Base-by-base conservation (phyloP, 345 rosid species). In the Bruguiera parviflora region DNA sequence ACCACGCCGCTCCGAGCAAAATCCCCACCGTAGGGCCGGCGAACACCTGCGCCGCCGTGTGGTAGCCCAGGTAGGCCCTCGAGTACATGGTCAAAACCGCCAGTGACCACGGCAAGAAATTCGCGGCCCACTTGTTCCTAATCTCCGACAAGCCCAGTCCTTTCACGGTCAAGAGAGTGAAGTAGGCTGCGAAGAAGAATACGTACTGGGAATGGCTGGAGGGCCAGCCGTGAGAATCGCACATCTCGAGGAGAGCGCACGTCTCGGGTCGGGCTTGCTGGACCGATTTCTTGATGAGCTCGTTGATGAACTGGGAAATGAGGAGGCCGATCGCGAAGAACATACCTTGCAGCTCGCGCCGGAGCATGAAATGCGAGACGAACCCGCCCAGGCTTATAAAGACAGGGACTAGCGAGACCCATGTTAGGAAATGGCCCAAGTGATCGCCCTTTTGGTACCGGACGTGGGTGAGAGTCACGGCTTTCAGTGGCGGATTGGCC, bases 221-320 rank as follows among this genome's bases (percentile, higher is more conserved):
- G 1, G 99, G 99, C 98, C 96, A 95, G 65, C 99, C 99, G 32
- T 92, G 97, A 24, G 97, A 95, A 72, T 95, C 99, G 72, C 99
- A 95, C 84, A 78, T 88, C 70, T 95, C 99, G 43, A 95, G 91
- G 63, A 90, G 68, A 3, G 75, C 85, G 46, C 99, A 95, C 1
- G 96, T 89, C 66, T 78, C 90, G 3, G 99, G 98, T 0, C 99
- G 87, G 66, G 94, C 98, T 59, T 95, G 98, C 72, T 90, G 89
- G 5, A 95, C 91, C 1, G 84, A 71, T 43, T 61, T 81, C 63
- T 95, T 95, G 66, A 92, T 85, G 65, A 82, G 19, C 37, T 89
- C 98, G 79, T 83, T 89, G 81, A 95, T 77, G 85, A 90, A 71
- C 47, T 95, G 99, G 6, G 97, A 85, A 68, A 95, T 79, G 16